These are phyloP conservation scores for Aspergillus cavernicola DNA, from an alignment of 495 filamentous ascomycete species.

Conservation along the genomic window DNA sequence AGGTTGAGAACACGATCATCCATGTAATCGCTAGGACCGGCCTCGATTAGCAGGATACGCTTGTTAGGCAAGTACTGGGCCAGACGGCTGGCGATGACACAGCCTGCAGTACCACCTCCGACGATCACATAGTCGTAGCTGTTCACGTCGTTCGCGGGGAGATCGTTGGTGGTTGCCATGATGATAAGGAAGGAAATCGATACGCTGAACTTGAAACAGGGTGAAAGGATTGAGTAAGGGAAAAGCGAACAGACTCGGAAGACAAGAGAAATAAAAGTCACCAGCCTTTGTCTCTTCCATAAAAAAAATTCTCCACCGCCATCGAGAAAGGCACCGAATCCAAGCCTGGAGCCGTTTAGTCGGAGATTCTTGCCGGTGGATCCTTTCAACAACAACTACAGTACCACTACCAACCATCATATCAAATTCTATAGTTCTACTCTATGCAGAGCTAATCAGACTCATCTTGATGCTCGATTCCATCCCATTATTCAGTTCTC, in stretches of 20 bases:
- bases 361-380: constrained; percentile 8
- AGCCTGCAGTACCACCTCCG: constrained; percentile 83
- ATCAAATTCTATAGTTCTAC: too few species aligned
- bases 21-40: constrained; percentile 57
- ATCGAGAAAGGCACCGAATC: constrained; percentile 7
- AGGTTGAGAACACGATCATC: constrained; percentile 70
- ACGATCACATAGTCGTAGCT: constrained; percentile 84
- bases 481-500: too few species aligned
- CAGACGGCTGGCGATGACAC: constrained; percentile 73
- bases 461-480: too few species aligned
- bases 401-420: too few species aligned
- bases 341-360: not conserved
- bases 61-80: constrained; percentile 64
- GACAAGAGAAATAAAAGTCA: not conserved
- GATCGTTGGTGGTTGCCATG: constrained; percentile 59
- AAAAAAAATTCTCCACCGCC: constrained; percentile 1
- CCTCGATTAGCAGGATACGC: constrained; percentile 62
- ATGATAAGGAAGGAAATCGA: constrained; percentile 17
- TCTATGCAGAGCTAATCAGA: too few species aligned
- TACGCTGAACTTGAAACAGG: not conserved
- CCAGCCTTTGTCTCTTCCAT: not conserved
- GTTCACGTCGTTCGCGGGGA: constrained; percentile 56
- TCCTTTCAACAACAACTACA: not conserved
- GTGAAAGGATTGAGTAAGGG: not conserved
- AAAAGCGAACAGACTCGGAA: constrained; percentile 4